These are phyloP conservation scores for Mucor sp. DNA, from an alignment of 371 early-diverging fungal genomes.

Conservation along the genomic window DNA sequence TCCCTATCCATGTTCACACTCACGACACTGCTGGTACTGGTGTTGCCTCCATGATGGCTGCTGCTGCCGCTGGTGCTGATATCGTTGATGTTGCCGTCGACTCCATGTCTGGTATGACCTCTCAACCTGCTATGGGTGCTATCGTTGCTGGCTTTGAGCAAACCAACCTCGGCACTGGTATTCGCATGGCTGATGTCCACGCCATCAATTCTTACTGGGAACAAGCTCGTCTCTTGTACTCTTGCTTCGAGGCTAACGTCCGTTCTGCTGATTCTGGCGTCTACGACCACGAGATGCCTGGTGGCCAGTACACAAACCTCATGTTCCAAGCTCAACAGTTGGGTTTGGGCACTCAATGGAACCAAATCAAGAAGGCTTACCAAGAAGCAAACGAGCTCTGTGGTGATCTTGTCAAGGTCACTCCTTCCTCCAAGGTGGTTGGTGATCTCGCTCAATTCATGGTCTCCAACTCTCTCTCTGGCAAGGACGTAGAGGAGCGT, in stretches of 20 bases:
- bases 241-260: constrained; percentile 91
- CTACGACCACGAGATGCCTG: constrained; percentile 95
- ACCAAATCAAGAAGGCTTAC: constrained; percentile 89
- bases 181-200: constrained; percentile 71
- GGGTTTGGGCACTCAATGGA: constrained; percentile 91
- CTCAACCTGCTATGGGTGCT: constrained; percentile 96
- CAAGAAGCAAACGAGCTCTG: constrained; percentile 87
- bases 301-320: constrained; percentile 95
- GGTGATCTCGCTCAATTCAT: constrained; percentile 97
- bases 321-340: constrained; percentile 94
- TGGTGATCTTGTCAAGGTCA: constrained; percentile 95
- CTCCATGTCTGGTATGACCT: constrained; percentile 91
- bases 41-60: constrained; percentile 92
- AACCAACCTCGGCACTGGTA: constrained; percentile 77
- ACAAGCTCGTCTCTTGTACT: constrained; percentile 89
- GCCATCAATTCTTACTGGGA: constrained; percentile 94
- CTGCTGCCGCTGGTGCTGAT: constrained; percentile 91
- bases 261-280: constrained; percentile 86
- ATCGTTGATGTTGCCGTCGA: constrained; percentile 91
- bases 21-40: constrained; percentile 97
- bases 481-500: constrained; percentile 72
- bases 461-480: constrained; percentile 83
- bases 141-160: constrained; percentile 81
- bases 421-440: constrained; percentile 95
- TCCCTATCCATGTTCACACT: constrained; percentile 94